phyloP scores from a whole-genome alignment of 1,284 basidiomycete species.

The Dichomitus squalens region DNA sequence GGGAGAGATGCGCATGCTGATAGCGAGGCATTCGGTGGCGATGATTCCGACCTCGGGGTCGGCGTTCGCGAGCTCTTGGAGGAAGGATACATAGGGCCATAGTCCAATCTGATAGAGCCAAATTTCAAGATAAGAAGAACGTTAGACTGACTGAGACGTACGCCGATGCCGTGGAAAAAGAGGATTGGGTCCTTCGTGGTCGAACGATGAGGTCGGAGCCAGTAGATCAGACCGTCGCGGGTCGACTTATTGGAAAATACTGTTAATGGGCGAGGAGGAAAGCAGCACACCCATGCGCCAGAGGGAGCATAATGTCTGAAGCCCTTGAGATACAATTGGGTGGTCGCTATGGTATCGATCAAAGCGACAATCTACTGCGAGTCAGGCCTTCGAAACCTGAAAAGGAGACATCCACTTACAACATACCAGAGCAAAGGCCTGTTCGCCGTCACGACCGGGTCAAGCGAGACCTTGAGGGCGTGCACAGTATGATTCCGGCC shows the following conservation, averaged over 20 bases:
- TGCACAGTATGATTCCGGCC: slow-evolving; percentile 40
- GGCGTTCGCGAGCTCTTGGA: slow-evolving; percentile 42
- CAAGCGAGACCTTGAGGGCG: slow-evolving; percentile 56
- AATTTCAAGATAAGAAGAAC: neutral
- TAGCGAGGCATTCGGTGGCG: slow-evolving; percentile 58
- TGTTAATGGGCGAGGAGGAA: slow-evolving; percentile 55
- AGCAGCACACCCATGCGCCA: slow-evolving; percentile 40
- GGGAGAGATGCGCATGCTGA: slow-evolving; percentile 60
- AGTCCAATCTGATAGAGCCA: slow-evolving; percentile 55
- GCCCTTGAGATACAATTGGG: slow-evolving; percentile 42
- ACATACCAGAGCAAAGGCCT: slow-evolving; percentile 65
- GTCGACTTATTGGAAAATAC: slow-evolving; percentile 45
- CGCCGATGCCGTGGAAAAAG: slow-evolving; percentile 69
- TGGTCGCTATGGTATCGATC: slow-evolving; percentile 49
- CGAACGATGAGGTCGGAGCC: slow-evolving; percentile 61
- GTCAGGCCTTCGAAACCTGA: neutral
- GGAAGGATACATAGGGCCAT: slow-evolving; percentile 54
- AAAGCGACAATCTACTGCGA: slow-evolving; percentile 50
- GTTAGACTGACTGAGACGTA: slow-evolving; percentile 38
- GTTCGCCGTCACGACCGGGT: slow-evolving; percentile 54
- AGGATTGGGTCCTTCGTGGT: slow-evolving; percentile 51
- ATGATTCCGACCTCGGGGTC: slow-evolving; percentile 56
- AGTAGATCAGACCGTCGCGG: slow-evolving; percentile 52
- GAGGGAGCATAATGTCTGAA: slow-evolving; percentile 59
- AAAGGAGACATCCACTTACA: slow-evolving; percentile 38